These are phyloP conservation scores for Monosporascus sp. DNA, from an alignment of 2,329 filamentous ascomycete genomes.

Conservation along the genomic window DNA sequence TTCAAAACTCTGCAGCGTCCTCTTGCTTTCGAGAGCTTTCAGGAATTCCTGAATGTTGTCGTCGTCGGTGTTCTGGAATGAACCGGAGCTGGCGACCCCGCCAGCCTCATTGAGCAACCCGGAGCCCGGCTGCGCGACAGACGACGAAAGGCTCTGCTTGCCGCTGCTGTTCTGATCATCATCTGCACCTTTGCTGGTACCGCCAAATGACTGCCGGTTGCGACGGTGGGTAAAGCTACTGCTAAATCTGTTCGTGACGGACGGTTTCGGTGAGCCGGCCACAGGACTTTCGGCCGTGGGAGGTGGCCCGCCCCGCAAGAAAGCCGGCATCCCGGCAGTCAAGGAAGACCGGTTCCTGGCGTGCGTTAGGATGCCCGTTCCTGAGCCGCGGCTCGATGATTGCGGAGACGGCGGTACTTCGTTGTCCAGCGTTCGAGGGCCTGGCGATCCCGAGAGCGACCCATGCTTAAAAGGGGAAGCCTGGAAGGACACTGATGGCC, in stretches of 20 bases:
- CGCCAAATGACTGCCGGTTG: constrained; percentile 70
- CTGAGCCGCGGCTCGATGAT: constrained; percentile 44
- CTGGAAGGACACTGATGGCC: constrained; percentile 84
- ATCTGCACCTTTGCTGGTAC: constrained; percentile 60
- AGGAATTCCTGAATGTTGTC: constrained; percentile 93
- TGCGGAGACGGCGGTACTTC: constrained; percentile 53
- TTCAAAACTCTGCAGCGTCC: constrained; percentile 78
- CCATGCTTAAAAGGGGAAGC: constrained; percentile 81
- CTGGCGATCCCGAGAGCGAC: constrained; percentile 83
- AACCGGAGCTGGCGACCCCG: constrained; percentile 61
- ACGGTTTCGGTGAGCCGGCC: constrained; percentile 73
- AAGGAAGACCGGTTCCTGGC: constrained; percentile 67
- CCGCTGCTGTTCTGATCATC: constrained; percentile 77
- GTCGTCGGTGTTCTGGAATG: constrained; percentile 65
- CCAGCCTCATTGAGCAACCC: constrained; percentile 70
- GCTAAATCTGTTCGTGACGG: constrained; percentile 77
- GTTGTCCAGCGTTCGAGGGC: constrained; percentile 43
- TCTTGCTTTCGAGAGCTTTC: constrained; percentile 81
- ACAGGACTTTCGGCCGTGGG: constrained; percentile 59
- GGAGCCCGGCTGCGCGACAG: constrained; percentile 68
- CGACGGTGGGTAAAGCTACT: constrained; percentile 90
- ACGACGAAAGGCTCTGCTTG: constrained; percentile 70
- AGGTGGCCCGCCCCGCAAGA: constrained; percentile 61
- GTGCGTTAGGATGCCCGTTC: constrained; percentile 47
- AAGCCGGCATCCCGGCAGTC: constrained; percentile 70